These are phyloP conservation scores for Xylaria sp. DNA, from an alignment of 2,329 filamentous ascomycete genomes.

Conservation along the genomic window DNA sequence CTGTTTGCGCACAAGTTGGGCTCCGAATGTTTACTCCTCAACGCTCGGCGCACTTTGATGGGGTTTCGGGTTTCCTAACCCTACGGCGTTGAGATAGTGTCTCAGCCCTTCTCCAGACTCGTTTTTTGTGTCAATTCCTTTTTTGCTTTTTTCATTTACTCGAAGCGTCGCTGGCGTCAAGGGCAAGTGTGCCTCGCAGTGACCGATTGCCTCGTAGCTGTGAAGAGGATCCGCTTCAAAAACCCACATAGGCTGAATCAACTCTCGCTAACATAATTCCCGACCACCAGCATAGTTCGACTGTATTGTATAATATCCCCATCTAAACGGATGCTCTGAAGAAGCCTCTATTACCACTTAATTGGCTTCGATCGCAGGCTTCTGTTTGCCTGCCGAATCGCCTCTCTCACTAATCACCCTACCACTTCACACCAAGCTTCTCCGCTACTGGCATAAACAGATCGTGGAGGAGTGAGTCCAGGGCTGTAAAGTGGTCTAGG, in stretches of 20 bases:
- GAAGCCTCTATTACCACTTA: not conserved
- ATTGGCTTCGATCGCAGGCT: slow-evolving; percentile 11
- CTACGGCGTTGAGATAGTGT: slow-evolving; percentile 25
- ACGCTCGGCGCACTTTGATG: slow-evolving; percentile 31
- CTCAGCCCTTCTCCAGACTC: slow-evolving; percentile 8
- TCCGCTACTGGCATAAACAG: not conserved
- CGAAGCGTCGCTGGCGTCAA: slow-evolving; percentile 20
- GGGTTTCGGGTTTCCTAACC: slow-evolving; percentile 6
- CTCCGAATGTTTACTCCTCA: slow-evolving; percentile 25
- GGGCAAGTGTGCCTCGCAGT: slow-evolving; percentile 2
- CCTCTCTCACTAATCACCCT: slow-evolving; percentile 2
- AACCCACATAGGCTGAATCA: not conserved
- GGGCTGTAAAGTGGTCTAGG: slow-evolving; percentile 27
- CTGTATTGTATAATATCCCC: slow-evolving; percentile 5
- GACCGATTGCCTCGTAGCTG: not conserved
- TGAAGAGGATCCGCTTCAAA: not conserved
- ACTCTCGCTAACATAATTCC: slow-evolving; percentile 18
- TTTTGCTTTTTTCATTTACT: not conserved
- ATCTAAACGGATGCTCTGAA: slow-evolving; percentile 14
- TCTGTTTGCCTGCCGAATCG: slow-evolving; percentile 3
- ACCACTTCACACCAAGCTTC: slow-evolving; percentile 5
- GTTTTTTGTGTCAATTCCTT: slow-evolving; percentile 6
- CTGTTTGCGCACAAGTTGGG: slow-evolving; percentile 26
- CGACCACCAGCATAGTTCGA: slow-evolving; percentile 11
- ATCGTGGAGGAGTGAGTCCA: slow-evolving; percentile 14